phyloP scores from a whole-genome alignment of 2,329 filamentous ascomycete species.

The Fusarium fracticaudum region DNA sequence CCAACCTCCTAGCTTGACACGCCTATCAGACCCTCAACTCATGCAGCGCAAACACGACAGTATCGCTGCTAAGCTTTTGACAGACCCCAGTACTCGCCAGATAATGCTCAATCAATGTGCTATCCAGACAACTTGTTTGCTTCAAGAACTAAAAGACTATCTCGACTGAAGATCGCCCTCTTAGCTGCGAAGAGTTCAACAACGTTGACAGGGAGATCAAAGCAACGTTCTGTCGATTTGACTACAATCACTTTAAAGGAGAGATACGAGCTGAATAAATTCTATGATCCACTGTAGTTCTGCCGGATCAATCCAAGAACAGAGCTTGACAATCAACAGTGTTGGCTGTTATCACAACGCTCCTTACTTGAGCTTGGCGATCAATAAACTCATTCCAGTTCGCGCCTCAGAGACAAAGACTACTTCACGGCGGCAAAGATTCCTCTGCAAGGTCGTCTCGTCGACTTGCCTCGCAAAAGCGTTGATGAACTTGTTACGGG shows the following conservation, averaged over 20 bases:
- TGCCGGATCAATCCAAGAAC: neutral
- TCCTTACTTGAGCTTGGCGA: rapidly evolving
- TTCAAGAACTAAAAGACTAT: too few species aligned
- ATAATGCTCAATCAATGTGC: rapidly evolving
- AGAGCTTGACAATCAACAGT: neutral
- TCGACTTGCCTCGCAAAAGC: rapidly evolving
- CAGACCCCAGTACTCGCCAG: too few species aligned
- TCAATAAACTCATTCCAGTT: neutral
- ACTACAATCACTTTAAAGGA: neutral
- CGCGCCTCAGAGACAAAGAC: neutral
- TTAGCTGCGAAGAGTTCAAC: neutral
- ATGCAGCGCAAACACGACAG: too few species aligned
- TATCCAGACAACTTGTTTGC: rapidly evolving
- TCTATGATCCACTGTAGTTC: neutral
- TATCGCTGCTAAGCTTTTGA: too few species aligned
- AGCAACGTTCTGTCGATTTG: neutral
- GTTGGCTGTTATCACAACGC: too few species aligned
- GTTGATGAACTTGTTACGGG: neutral
- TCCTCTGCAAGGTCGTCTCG: rapidly evolving
- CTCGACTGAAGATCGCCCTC: rapidly evolving
- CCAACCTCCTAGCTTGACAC: too few species aligned
- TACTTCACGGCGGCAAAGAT: rapidly evolving
- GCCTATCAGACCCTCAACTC: too few species aligned
- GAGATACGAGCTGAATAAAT: rapidly evolving
- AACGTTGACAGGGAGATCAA: neutral